These are phyloP conservation scores for Starmerella asiatica DNA, from an alignment of 805 yeast species.

Conservation along the genomic window DNA sequence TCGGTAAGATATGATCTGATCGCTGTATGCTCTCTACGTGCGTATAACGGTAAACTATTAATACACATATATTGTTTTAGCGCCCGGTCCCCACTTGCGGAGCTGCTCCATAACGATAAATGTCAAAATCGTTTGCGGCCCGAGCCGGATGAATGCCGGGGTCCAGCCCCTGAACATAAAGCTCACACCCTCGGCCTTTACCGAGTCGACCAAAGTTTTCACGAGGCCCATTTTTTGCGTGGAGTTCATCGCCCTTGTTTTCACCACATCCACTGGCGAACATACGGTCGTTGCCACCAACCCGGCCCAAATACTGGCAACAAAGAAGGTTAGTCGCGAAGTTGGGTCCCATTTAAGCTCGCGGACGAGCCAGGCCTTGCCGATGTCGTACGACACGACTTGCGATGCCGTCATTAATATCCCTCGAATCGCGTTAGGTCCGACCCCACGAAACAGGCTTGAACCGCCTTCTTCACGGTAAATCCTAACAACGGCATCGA, in stretches of 20 bases:
- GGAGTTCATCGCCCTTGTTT: slow-evolving; percentile 70
- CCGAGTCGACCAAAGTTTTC: slow-evolving; percentile 39
- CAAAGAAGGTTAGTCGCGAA: slow-evolving; percentile 57
- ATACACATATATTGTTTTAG: slow-evolving; percentile 1
- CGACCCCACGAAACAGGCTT: slow-evolving; percentile 57
- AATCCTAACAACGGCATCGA: slow-evolving; percentile 59
- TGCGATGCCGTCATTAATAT: slow-evolving; percentile 83
- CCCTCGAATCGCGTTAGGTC: slow-evolving; percentile 69
- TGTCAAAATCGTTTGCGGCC: slow-evolving; percentile 44
- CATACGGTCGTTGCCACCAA: slow-evolving; percentile 82
- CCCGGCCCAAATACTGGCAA: slow-evolving; percentile 70
- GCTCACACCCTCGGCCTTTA: slow-evolving; percentile 55
- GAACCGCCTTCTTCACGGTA: slow-evolving; percentile 43
- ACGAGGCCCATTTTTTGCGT: slow-evolving; percentile 34
- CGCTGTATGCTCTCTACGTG: too few relatives aligned
- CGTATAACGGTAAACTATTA: too few relatives aligned
- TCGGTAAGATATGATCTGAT: too few relatives aligned
- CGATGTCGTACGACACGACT: slow-evolving; percentile 73
- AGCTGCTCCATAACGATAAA: slow-evolving; percentile 31
- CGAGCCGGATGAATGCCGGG: slow-evolving; percentile 73
- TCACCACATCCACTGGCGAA: slow-evolving; percentile 84
- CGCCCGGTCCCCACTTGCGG: slow-evolving; percentile 22
- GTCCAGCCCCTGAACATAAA: slow-evolving; percentile 88
- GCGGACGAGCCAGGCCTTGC: slow-evolving; percentile 47
- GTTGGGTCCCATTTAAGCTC: slow-evolving; percentile 40